These are phyloP conservation scores for Chamaecyparis obtusa DNA, from an alignment of 75 land plant genomes.

Conservation along the genomic window DNA sequence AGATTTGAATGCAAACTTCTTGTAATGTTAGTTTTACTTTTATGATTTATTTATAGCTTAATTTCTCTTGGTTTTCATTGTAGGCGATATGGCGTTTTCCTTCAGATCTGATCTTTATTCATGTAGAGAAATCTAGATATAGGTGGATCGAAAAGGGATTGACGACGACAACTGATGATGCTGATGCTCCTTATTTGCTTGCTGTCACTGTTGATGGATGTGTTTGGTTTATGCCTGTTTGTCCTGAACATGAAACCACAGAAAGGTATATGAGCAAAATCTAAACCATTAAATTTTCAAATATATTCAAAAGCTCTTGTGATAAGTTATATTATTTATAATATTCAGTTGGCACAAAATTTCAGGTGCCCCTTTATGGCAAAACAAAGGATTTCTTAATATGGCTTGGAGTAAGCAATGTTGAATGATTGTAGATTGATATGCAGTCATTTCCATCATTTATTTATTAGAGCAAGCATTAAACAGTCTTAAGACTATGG, in stretches of 20 bases:
- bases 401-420: no score
- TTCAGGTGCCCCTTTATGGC: neutral
- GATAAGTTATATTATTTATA: neutral
- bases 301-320: neutral
- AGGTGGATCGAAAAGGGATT: constrained; percentile 3
- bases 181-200: constrained; percentile 14
- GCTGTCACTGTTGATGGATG: constrained; percentile 30
- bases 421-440: no score
- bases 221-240: constrained; percentile 22
- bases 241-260: neutral
- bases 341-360: no score
- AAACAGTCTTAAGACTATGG: neutral
- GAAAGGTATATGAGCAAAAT: constrained; percentile 12
- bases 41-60: neutral
- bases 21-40: neutral
- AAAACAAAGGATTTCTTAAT: neutral
- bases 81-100: constrained; percentile 41
- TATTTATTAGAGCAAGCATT: neutral
- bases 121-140: constrained; percentile 12
- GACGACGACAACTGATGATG: neutral
- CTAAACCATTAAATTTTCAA: neutral
- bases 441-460: no score
- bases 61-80: neutral
- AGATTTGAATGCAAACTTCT: constrained; percentile 1
- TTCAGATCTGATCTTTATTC: constrained; percentile 30